These are phyloP conservation scores for Parastagonospora nodorum DNA, from an alignment of 2,329 filamentous ascomycete genomes.

Conservation along the genomic window DNA sequence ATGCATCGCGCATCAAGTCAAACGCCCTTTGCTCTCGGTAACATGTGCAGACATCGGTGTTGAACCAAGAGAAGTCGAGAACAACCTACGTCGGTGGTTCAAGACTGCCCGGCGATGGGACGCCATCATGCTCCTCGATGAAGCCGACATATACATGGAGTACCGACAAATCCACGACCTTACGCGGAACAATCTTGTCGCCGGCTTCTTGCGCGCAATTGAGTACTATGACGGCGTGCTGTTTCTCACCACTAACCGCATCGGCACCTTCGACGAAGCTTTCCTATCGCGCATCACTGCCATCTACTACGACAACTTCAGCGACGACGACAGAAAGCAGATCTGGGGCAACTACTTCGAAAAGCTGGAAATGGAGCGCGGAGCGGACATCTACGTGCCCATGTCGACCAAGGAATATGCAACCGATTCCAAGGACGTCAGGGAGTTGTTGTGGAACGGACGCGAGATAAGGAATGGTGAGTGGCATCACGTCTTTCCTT, in stretches of 20 bases:
- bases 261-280: slow-evolving; percentile 76
- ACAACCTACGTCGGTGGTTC: slow-evolving; percentile 19
- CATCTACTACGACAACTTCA: slow-evolving; percentile 63
- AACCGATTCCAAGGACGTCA: slow-evolving; percentile 10
- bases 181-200: slow-evolving; percentile 38
- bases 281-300: slow-evolving; percentile 85
- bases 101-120: slow-evolving; percentile 19
- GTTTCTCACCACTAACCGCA: slow-evolving; percentile 42
- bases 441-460: slow-evolving; percentile 30
- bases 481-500: not conserved
- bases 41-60: slow-evolving; percentile 23
- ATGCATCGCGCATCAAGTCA: slow-evolving; percentile 27
- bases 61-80: slow-evolving; percentile 13
- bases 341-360: slow-evolving; percentile 34
- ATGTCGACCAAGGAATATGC: slow-evolving; percentile 21
- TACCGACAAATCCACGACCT: slow-evolving; percentile 35
- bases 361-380: slow-evolving; percentile 13
- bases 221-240: slow-evolving; percentile 50
- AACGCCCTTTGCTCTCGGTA: slow-evolving; percentile 25
- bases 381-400: slow-evolving; percentile 2
- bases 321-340: slow-evolving; percentile 10
- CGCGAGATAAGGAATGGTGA: slow-evolving; percentile 37
- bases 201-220: slow-evolving; percentile 39
- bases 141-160: slow-evolving; percentile 48
- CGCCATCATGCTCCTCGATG: slow-evolving; percentile 42